Evolutionary conservation across 2,329 filamentous ascomycete genomes (phyloP), one percentile per base, ranked within the genome.

Genomic region (Diaporthe sp.): DNA sequence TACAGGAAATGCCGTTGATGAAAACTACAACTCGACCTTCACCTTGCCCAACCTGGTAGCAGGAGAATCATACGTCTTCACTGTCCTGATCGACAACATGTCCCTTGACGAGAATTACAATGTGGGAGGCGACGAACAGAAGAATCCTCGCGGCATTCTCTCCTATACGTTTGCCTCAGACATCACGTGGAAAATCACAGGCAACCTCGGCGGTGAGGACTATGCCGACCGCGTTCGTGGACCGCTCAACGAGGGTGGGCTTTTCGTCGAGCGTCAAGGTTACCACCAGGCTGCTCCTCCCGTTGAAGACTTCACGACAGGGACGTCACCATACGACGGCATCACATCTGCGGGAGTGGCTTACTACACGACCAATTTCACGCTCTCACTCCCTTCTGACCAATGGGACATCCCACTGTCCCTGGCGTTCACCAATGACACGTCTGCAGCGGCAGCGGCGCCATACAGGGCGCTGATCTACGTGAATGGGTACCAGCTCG

Each of bases 401-500:
- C 80, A 78, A 0, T 92, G 89, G 80, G 90, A 92, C 76, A 86
- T 91, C 25, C 90, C 90, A 0, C 80, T 92, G 8, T 85, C 85
- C 1, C 88, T 92, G 77, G 84, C 84, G 0, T 91, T 92, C 78
- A 85, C 84, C 28, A 85, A 86, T 74, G 83, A 82, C 3, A 84
- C 84, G 0, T 33, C 72, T 0, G 78, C 74, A 13, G 58, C 73
- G 15, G 52, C 73, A 1, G 38, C 13, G 0, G 66, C 74, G 0
- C 77, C 77, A 3, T 92, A 91, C 77, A 85, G 92, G 42, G 89
- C 84, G 2, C 90, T 92, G 82, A 80, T 94, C 8, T 94, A 88
- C 77, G 89, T 94, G 66, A 94, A 94, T 78, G 92, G 93, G 2
- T 94, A 90, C 82, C 92, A 94, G 82, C 94, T 90, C 75, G 84